phyloP scores from a whole-genome alignment of 106 monocot species.

The Agapanthus africanus region DNA sequence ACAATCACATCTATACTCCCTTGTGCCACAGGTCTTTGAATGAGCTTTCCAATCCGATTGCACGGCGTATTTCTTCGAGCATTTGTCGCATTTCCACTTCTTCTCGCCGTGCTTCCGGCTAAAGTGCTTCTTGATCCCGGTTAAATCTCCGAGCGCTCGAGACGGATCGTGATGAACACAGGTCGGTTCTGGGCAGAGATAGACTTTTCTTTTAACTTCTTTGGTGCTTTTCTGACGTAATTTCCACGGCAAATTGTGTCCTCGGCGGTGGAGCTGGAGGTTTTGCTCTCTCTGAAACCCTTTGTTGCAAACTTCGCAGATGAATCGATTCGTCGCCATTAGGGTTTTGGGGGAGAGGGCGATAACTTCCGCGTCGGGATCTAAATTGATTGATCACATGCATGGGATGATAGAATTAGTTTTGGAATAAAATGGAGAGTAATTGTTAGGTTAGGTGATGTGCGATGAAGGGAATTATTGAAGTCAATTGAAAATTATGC shows the following conservation, averaged over 20 bases:
- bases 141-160: slow-evolving; percentile 90
- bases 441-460: slow-evolving; percentile 6
- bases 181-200: slow-evolving; percentile 84
- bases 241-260: slow-evolving; percentile 33
- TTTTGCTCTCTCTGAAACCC: slow-evolving; percentile 33
- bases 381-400: not conserved
- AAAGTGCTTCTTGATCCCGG: slow-evolving; percentile 98
- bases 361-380: slow-evolving; percentile 32
- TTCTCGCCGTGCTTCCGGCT: slow-evolving; percentile 98
- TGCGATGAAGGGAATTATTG: not conserved
- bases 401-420: not conserved
- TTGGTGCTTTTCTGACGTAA: slow-evolving; percentile 16
- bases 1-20: slow-evolving; percentile 12
- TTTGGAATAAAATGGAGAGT: not conserved
- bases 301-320: slow-evolving; percentile 30
- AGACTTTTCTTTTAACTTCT: slow-evolving; percentile 28
- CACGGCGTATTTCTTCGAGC: slow-evolving; percentile 16
- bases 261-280: slow-evolving; percentile 28
- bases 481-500: not conserved
- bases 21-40: slow-evolving; percentile 8
- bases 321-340: slow-evolving; percentile 30
- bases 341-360: slow-evolving; percentile 26
- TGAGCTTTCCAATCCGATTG: slow-evolving; percentile 14
- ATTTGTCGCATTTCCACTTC: slow-evolving; percentile 99
- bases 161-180: slow-evolving; percentile 95